phyloP scores from a whole-genome alignment of 257 asterid genomes.

The Striga asiatica region DNA sequence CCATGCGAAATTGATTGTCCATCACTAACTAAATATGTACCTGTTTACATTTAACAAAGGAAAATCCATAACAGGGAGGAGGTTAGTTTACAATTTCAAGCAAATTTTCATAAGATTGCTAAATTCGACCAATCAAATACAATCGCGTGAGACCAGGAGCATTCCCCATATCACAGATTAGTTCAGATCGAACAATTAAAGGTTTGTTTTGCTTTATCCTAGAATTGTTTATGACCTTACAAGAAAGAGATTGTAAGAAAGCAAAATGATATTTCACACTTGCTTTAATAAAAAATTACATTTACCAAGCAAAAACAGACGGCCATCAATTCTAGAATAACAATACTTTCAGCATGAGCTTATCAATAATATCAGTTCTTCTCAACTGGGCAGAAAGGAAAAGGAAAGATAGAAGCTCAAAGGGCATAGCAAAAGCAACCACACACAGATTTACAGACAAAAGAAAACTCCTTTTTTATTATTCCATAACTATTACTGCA shows the following conservation, averaged over 20 bases:
- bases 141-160: not conserved
- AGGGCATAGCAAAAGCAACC: not conserved
- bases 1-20: conserved; percentile 72
- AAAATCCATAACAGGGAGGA: conserved; percentile 12
- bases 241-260: not conserved
- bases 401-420: not conserved
- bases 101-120: not conserved
- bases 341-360: too few relatives aligned
- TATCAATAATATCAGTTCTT: not conserved
- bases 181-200: not conserved
- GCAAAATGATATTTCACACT: not conserved
- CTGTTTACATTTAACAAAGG: conserved; percentile 34
- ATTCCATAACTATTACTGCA: too few relatives aligned
- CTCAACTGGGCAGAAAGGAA: not conserved
- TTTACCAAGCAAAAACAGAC: not conserved
- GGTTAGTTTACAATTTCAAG: conserved; percentile 1
- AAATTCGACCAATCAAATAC: not conserved
- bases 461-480: not conserved
- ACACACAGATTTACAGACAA: not conserved
- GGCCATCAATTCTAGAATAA: too few relatives aligned
- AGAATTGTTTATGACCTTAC: conserved; percentile 2
- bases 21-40: conserved; percentile 65
- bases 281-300: not conserved
- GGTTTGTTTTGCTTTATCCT: not conserved
- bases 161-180: not conserved